Base-by-base conservation (phyloP, 1,139 yeast genomes). In the Debaryomyces sp. region DNA sequence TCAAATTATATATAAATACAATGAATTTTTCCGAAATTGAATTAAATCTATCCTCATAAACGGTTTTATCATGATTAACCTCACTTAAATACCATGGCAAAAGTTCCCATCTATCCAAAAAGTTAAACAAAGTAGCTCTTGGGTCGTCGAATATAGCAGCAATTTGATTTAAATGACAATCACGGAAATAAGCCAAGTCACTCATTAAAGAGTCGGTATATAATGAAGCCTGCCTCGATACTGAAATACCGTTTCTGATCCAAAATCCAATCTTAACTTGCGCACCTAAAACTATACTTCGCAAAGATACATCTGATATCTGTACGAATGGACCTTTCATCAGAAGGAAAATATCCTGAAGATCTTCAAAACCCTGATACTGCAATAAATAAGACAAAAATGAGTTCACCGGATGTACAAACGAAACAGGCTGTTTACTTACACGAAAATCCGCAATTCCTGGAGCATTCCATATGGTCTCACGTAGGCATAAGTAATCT, bases 261-360 rank as follows among this genome's bases (percentile, higher is more conserved):
- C 98, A 94, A 52, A 87, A 81, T 0, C 96, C 96, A 1, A 82
- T 77, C 41, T 83, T 81, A 13, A 91, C 83, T 62, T 94, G 97
- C 0, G 92, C 76, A 6, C 86, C 75, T 18, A 89, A 68, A 0
- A 88, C 96, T 9, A 84, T 70, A 18, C 85, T 76, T 58, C 88
- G 73, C 43, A 87, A 66, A 0, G 88, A 76, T 41, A 77, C 67
- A 60, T 85, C 90, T 0, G 87, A 73, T 17, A 82, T 68, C 3
- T 64, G 62, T 47, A 77, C 56, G 51, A 79, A 75, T 21, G 75
- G 73, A 6, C 45, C 43, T 5, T 51, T 52, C 17, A 59, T 33
- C 4, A 49, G 46, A 22, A 48, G 48, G n/a, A 70, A 48, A 2
- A 57, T 36, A 3, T 59, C 58, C 5, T 50, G 43, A 30, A 63